Percentiles rank a stretch among this genome's conserved stretches.
phyloP scores from a whole-genome alignment of 495 filamentous ascomycete genomes.

The Talaromyces thailandensis region DNA sequence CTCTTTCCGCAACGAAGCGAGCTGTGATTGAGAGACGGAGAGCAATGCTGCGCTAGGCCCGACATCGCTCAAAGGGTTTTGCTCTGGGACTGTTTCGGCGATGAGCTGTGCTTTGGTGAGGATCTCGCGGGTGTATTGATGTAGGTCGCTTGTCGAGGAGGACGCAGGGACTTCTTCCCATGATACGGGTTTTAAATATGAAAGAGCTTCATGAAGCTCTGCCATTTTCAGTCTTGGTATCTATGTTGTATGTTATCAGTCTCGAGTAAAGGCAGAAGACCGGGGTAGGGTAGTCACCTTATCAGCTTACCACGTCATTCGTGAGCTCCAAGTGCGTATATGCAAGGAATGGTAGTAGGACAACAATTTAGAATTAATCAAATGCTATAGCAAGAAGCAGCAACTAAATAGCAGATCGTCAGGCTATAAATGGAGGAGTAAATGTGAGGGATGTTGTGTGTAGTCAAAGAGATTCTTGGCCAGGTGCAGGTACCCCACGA shows the following conservation, averaged over 20 bases:
- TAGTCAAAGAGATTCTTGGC: background rate
- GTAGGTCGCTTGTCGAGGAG: conserved; percentile 34
- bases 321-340: background rate
- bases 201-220: conserved; percentile 63
- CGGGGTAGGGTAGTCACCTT: background rate
- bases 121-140: conserved; percentile 46
- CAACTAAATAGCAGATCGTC: background rate
- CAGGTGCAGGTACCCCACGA: background rate
- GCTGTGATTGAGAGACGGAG: conserved; percentile 2
- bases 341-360: background rate
- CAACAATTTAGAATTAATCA: background rate
- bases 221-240: conserved; percentile 34
- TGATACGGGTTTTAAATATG: conserved; percentile 59
- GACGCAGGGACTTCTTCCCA: conserved; percentile 53
- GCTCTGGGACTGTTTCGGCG: conserved; percentile 67
- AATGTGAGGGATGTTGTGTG: background rate
- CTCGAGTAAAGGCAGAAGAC: background rate
- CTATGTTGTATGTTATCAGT: background rate
- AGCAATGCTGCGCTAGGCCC: background rate
- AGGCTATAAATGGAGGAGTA: background rate
- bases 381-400: background rate
- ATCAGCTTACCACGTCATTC: background rate
- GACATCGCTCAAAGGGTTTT: conserved; percentile 24
- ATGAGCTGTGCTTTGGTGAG: conserved; percentile 60
- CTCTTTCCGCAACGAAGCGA: conserved; percentile 55